Conservation (phyloP, 2,329 filamentous ascomycete species). For the Ophiostoma sp. region DNA sequence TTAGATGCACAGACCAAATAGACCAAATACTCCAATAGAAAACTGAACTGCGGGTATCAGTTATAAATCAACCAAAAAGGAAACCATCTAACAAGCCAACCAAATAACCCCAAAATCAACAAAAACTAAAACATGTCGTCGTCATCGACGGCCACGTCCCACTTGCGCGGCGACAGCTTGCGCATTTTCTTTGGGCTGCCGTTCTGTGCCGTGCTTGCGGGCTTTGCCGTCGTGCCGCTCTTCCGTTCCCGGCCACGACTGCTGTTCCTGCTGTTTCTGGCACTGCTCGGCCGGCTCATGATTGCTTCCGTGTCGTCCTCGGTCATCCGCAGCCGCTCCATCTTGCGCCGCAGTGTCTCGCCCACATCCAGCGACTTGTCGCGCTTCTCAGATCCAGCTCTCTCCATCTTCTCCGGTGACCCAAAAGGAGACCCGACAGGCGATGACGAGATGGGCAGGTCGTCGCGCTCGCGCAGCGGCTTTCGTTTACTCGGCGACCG, state of each 20-base stretch:
- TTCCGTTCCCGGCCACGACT: background rate
- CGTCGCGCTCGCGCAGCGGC: constrained; percentile 51
- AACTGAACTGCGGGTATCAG: background rate
- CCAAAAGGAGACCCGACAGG: constrained; percentile 7
- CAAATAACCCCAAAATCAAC: background rate
- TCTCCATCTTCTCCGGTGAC: constrained; percentile 27
- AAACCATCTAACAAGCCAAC: background rate
- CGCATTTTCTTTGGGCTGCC: constrained; percentile 51
- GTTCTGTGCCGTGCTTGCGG: constrained; percentile 27
- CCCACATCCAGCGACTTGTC: constrained; percentile 5
- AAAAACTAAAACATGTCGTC: constrained; percentile 36
- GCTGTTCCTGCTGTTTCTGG: background rate
- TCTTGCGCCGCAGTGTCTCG: constrained; percentile 40
- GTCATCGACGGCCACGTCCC: constrained; percentile 40
- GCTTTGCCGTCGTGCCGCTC: constrained; percentile 16
- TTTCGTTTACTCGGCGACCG: constrained; percentile 58
- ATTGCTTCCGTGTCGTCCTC: constrained; percentile 30
- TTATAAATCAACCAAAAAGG: background rate
- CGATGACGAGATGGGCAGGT: constrained; percentile 32
- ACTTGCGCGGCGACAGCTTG: constrained; percentile 44
- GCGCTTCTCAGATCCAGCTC: background rate
- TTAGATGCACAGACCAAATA: background rate
- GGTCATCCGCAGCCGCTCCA: constrained; percentile 49
- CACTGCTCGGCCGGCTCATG: constrained; percentile 22
- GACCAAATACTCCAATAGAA: background rate